Conservation (phyloP, 148 eudicot species). For the Chenopodium quinoa region DNA sequence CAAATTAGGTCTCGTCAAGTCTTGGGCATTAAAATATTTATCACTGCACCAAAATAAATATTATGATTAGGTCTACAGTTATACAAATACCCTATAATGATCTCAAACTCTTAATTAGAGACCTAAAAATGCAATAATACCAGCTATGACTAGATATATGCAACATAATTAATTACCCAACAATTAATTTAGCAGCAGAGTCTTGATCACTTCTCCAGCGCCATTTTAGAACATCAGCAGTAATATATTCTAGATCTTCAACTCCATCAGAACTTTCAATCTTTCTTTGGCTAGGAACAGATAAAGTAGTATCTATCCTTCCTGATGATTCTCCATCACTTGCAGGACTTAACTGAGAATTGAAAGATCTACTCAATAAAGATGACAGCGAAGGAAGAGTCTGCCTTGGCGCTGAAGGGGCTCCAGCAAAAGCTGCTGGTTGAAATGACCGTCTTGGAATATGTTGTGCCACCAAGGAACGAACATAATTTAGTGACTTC, state of each 20-base stretch:
- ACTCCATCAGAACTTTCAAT: conserved; percentile 57
- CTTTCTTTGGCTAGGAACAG: conserved; percentile 62
- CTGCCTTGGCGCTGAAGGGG: conserved; percentile 72
- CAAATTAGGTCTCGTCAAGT: conserved; percentile 58
- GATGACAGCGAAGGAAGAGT: conserved; percentile 90
- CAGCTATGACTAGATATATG: not conserved
- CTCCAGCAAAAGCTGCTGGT: conserved; percentile 91
- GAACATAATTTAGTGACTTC: conserved; percentile 90
- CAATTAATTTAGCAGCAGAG: conserved; percentile 48
- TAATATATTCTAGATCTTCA: conserved; percentile 67
- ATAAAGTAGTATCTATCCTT: conserved; percentile 55
- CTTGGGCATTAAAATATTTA: conserved; percentile 52
- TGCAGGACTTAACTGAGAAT: conserved; percentile 77
- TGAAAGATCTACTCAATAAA: conserved; percentile 82
- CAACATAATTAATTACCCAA: conserved; percentile 54
- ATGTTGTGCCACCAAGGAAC: conserved; percentile 86
- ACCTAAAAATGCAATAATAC: not conserved
- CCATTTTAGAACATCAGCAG: conserved; percentile 85
- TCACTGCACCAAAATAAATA: conserved; percentile 47
- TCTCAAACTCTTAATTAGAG: conserved; percentile 9
- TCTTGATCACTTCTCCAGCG: conserved; percentile 80
- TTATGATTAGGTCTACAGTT: conserved; percentile 17
- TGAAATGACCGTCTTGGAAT: conserved; percentile 83
- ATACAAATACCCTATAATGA: conserved; percentile 7
- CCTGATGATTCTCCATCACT: conserved; percentile 62